A percentile compares a stretch with the other conserved stretches of the same genome.
Evolutionary conservation across 192 early-diverging fungal species (phyloP).

Genomic region (Coemansia sp.): DNA sequence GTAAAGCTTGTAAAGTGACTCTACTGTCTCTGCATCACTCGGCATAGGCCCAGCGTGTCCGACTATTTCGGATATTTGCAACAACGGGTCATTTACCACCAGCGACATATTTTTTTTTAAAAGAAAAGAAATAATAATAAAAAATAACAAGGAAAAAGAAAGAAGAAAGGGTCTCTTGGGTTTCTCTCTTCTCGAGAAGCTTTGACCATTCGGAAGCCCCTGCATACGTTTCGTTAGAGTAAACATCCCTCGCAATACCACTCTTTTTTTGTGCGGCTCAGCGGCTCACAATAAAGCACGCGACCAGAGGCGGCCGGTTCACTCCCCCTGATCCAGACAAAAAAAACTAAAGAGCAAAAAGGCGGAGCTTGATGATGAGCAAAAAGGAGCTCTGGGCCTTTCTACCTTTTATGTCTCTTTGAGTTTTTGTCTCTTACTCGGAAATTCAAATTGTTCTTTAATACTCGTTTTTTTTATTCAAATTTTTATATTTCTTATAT

Average conservation of each 20-base stretch:
- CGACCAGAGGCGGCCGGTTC: not conserved
- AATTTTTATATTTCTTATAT: not conserved
- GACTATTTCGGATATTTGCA: constrained; percentile 3
- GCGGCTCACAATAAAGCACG: not conserved
- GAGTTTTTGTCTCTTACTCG: constrained; percentile 7
- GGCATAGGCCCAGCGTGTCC: not conserved
- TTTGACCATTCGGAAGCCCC: too few species aligned
- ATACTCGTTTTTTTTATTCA: not conserved
- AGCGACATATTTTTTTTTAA: too few species aligned
- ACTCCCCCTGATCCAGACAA: constrained; percentile 5
- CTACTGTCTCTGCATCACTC: not conserved
- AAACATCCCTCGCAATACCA: too few species aligned
- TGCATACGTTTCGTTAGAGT: too few species aligned
- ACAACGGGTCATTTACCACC: constrained; percentile 16
- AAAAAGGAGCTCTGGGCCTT: not conserved
- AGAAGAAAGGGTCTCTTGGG: not conserved
- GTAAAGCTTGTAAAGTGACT: constrained; percentile 8
- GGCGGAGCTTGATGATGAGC: not conserved
- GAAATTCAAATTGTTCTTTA: not conserved
- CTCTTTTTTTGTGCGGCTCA: not conserved
- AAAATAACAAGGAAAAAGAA: not conserved
- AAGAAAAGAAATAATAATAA: not conserved
- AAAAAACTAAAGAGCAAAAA: not conserved
- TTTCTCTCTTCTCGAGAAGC: too few species aligned
- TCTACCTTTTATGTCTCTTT: constrained; percentile 3